A percentile compares a stretch with the other conserved stretches of the same genome.
phyloP scores from a whole-genome alignment of 2,329 filamentous ascomycete genomes.

The Tolypocladium paradoxum region DNA sequence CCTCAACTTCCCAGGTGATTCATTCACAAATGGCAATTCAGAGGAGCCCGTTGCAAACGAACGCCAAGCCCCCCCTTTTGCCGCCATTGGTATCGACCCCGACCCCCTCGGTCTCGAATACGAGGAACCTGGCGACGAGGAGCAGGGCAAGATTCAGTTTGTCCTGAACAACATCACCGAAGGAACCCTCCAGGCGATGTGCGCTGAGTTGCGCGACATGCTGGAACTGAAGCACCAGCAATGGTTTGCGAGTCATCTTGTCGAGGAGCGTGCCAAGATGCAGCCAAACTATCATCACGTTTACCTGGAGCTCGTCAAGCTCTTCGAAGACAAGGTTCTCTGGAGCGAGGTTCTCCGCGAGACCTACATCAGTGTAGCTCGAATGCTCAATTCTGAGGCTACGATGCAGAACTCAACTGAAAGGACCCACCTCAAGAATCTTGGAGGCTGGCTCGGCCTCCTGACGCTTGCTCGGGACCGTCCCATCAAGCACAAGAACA shows the following conservation, averaged over 20 bases:
- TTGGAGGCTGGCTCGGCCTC: constrained; percentile 87
- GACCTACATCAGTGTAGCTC: constrained; percentile 77
- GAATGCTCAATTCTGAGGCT: constrained; percentile 80
- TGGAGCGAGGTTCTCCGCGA: constrained; percentile 88
- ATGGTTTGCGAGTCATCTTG: constrained; percentile 93
- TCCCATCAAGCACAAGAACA: constrained; percentile 91
- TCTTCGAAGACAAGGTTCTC: constrained; percentile 67
- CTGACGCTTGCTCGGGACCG: constrained; percentile 88
- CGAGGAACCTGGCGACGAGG: constrained; percentile 73
- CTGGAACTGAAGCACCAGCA: constrained; percentile 76
- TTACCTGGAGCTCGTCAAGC: constrained; percentile 79
- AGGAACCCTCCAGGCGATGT: constrained; percentile 74
- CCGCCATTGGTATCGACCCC: constrained; percentile 66
- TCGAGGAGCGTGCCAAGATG: constrained; percentile 92
- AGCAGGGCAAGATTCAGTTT: constrained; percentile 90
- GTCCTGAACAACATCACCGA: constrained; percentile 94
- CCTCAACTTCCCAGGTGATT: constrained; percentile 30
- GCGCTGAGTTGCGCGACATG: constrained; percentile 67
- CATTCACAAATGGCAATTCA: constrained; percentile 57
- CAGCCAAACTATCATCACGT: constrained; percentile 94
- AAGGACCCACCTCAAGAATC: constrained; percentile 79
- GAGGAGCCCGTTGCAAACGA: constrained; percentile 53
- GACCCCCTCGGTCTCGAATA: constrained; percentile 52
- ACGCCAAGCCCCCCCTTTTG: constrained; percentile 59
- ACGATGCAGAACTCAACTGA: constrained; percentile 79